Conservation (phyloP, 257 asterid genomes). For the Ballota nigra region DNA sequence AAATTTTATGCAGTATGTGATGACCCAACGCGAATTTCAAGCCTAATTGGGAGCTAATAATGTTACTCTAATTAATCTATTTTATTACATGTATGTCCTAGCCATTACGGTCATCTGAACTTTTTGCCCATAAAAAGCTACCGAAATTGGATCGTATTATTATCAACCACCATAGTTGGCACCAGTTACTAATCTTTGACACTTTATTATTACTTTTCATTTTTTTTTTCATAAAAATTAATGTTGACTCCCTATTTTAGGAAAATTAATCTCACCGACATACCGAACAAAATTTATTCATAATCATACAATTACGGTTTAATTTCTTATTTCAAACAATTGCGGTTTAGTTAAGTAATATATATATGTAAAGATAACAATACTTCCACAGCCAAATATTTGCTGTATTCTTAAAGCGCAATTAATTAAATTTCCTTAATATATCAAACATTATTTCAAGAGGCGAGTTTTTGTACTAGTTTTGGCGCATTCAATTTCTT, state of each 20-base stretch:
- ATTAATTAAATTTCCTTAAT: neutral
- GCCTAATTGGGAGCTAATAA: neutral
- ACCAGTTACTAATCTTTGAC: neutral
- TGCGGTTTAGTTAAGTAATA: neutral
- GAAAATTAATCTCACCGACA: slow-evolving; percentile 5
- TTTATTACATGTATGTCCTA: too few relatives aligned
- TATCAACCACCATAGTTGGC: neutral
- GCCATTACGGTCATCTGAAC: too few relatives aligned
- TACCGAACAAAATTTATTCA: neutral
- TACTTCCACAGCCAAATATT: neutral
- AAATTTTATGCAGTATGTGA: neutral
- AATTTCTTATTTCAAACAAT: neutral
- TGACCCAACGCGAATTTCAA: neutral
- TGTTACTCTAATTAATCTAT: too few relatives aligned
- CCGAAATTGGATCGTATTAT: neutral
- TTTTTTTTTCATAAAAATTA: neutral
- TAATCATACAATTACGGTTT: neutral
- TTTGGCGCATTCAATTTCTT: slow-evolving; percentile 24
- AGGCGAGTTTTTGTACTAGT: neutral
- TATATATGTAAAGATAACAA: too few relatives aligned
- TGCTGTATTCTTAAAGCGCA: neutral
- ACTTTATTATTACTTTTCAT: neutral
- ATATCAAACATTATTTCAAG: neutral
- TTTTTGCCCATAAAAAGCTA: neutral
- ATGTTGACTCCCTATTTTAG: neutral